Evolutionary conservation across 768 basidiomycete species (phyloP).

Genomic region (Scleroderma bovista): DNA sequence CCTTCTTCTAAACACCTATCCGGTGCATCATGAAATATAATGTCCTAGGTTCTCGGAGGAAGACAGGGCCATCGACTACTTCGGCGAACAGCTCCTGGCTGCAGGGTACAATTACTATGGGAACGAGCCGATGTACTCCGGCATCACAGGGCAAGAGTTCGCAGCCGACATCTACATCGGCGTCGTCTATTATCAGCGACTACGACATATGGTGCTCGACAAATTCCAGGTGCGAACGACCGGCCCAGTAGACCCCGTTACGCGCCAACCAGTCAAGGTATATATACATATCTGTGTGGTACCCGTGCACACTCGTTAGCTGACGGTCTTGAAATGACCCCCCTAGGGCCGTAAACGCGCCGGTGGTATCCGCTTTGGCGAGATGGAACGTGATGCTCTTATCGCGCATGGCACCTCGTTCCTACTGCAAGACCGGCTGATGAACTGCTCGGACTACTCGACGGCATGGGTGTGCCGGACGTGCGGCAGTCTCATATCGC

Average conservation of each 20-base stretch:
- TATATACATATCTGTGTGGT: constrained; percentile 21
- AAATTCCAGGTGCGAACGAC: constrained; percentile 99
- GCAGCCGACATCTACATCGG: constrained; percentile 98
- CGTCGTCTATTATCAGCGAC: constrained; percentile 96
- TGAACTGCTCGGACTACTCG: constrained; percentile 99
- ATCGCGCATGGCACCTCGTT: constrained; percentile 99
- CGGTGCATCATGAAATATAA: constrained; percentile 10
- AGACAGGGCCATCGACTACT: constrained; percentile 97
- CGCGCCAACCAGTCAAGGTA: constrained; percentile 95
- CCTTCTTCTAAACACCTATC: constrained; percentile 1
- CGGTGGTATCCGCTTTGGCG: constrained; percentile 98
- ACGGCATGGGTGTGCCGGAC: constrained; percentile 98
- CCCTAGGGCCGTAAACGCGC: constrained; percentile 90
- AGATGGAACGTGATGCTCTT: constrained; percentile 99
- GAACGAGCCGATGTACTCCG: constrained; percentile 99
- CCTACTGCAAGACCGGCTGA: constrained; percentile 94
- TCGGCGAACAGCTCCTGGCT: constrained; percentile 88
- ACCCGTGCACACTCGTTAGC: no score
- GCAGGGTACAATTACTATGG: constrained; percentile 99
- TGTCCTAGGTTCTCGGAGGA: constrained; percentile 80
- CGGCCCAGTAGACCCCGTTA: constrained; percentile 93
- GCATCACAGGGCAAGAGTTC: constrained; percentile 98
- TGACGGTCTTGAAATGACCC: no score
- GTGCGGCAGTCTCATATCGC: constrained; percentile 91
- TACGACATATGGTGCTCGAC: constrained; percentile 99